A percentile compares a stretch with the other conserved stretches of the same genome.
Evolutionary conservation across 1,284 basidiomycete genomes (phyloP).

Genomic region (Tylopilus sp.): DNA sequence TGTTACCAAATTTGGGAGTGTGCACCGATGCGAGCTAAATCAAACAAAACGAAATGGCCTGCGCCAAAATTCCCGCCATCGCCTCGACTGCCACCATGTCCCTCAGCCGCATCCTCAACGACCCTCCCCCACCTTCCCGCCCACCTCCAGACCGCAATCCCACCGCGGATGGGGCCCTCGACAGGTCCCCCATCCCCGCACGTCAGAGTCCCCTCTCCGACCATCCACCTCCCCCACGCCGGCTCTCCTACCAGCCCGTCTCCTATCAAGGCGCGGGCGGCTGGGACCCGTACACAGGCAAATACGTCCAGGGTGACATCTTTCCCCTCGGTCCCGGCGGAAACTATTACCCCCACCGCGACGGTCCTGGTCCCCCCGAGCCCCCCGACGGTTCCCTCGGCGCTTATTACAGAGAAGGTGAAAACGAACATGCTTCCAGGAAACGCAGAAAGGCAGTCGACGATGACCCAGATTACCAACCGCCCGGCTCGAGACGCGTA

Average conservation of each 20-base stretch:
- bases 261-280: conserved; percentile 38
- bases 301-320: conserved; percentile 39
- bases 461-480: conserved; percentile 51
- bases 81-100: conserved; percentile 49
- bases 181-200: no score
- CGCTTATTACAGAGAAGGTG: conserved; percentile 37
- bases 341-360: conserved; percentile 37
- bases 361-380: conserved; percentile 31
- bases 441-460: conserved; percentile 51
- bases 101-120: conserved; percentile 70
- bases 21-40: conserved; percentile 38
- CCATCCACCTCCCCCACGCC: conserved; percentile 33
- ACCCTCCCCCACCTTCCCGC: conserved; percentile 46
- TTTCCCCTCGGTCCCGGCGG: conserved; percentile 38
- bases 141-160: conserved; percentile 11
- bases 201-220: conserved; percentile 30
- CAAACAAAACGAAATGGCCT: conserved; percentile 37
- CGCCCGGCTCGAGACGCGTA: conserved; percentile 52
- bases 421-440: conserved; percentile 42
- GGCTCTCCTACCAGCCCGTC: conserved; percentile 34
- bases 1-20: conserved; percentile 32
- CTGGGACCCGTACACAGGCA: conserved; percentile 40
- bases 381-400: conserved; percentile 25
- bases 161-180: conserved; percentile 15
- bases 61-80: conserved; percentile 36